Evolutionary conservation across 768 basidiomycete genomes (phyloP).

Genomic region (Amanita subjunquillea): DNA sequence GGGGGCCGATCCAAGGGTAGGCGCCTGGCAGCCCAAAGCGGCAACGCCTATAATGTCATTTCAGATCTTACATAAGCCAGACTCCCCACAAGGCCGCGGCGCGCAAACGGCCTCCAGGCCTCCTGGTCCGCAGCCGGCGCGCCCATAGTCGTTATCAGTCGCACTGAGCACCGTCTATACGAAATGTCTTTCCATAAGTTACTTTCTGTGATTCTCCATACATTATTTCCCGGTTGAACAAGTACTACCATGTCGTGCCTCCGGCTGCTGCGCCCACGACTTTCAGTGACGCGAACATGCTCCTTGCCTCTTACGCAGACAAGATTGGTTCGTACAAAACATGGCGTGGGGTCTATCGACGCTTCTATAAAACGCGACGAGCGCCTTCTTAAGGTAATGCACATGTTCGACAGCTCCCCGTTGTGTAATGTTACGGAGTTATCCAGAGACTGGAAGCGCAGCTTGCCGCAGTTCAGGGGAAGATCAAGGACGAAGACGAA

Average conservation of each 20-base stretch:
- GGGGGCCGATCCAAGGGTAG: conserved; percentile 5
- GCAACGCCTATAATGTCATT: conserved; percentile 7
- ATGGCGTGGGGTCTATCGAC: conserved; percentile 9
- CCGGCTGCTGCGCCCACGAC: neutral
- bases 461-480: conserved; percentile 14
- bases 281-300: neutral
- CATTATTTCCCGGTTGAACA: neutral
- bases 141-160: neutral
- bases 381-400: conserved; percentile 15
- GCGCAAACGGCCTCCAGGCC: neutral
- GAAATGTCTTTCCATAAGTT: neutral
- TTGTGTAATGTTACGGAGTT: neutral
- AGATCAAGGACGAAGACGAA: conserved; percentile 16
- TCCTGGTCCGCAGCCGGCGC: neutral
- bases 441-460: conserved; percentile 19
- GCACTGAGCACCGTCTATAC: neutral
- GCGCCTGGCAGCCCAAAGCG: conserved; percentile 5
- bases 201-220: neutral
- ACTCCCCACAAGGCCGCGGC: neutral
- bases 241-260: neutral
- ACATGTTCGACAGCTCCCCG: neutral
- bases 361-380: conserved; percentile 14
- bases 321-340: conserved; percentile 13
- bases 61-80: conserved; percentile 5
- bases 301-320: conserved; percentile 5